Conservation (phyloP, 305 asterid genomes). For the Fraxinus greggii region DNA sequence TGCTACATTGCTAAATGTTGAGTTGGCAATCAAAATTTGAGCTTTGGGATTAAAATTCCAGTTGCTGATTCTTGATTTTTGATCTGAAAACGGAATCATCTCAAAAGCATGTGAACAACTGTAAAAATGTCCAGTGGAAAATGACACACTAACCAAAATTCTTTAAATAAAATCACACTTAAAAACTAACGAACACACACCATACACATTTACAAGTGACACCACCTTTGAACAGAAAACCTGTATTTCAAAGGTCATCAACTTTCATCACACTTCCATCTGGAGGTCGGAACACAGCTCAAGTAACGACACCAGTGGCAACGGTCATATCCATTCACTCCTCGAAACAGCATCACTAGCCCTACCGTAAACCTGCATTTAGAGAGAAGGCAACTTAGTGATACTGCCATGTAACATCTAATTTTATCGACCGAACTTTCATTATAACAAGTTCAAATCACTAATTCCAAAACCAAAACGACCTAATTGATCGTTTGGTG, state of each 20-base stretch:
- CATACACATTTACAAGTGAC: slow-evolving; percentile 19
- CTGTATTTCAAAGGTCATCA: not conserved
- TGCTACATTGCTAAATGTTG: not conserved
- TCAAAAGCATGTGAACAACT: slow-evolving; percentile 8
- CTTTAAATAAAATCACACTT: not conserved
- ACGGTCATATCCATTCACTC: slow-evolving; percentile 58
- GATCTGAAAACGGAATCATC: not conserved
- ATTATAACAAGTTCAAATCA: not conserved
- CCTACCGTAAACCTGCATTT: slow-evolving; percentile 59
- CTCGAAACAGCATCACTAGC: slow-evolving; percentile 65
- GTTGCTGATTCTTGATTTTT: not conserved
- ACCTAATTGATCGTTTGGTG: not conserved
- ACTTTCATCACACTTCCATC: slow-evolving; percentile 60
- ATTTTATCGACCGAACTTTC: not conserved
- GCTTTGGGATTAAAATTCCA: not conserved
- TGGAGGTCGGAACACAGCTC: slow-evolving; percentile 72
- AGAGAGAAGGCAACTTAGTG: not conserved
- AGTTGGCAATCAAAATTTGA: not conserved
- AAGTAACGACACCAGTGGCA: slow-evolving; percentile 84
- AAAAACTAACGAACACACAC: not conserved
- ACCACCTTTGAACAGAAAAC: not conserved
- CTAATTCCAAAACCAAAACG: not conserved
- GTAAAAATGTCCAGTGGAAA: not conserved
- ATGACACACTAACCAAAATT: not conserved
- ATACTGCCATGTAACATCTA: not conserved